Percentiles rank a stretch among this genome's conserved stretches.
Evolutionary conservation across 495 filamentous ascomycete species (phyloP).

Genomic region (Terfezia boudieri): DNA sequence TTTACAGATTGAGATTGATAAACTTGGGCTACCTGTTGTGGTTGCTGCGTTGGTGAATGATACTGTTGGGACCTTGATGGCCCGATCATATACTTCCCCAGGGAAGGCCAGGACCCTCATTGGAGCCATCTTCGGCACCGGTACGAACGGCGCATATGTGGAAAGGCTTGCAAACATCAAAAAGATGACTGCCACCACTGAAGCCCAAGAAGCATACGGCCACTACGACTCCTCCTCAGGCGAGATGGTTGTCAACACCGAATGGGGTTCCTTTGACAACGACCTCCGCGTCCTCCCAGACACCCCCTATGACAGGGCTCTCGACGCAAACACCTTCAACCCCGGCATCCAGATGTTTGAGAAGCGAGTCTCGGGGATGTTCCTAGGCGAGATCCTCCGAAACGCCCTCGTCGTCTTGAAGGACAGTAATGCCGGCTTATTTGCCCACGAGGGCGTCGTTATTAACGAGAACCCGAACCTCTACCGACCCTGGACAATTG

Average conservation of each 20-base stretch:
- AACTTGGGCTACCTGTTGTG: slow-evolving; percentile 62
- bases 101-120: slow-evolving; percentile 70
- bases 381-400: slow-evolving; percentile 82
- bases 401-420: slow-evolving; percentile 42
- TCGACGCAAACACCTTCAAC: slow-evolving; percentile 67
- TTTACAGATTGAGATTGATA: slow-evolving; percentile 78
- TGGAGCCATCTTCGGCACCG: slow-evolving; percentile 85
- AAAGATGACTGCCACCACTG: slow-evolving; percentile 30
- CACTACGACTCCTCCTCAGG: slow-evolving; percentile 65
- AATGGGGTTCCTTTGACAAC: slow-evolving; percentile 98
- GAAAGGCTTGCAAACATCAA: slow-evolving; percentile 48
- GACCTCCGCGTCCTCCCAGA: slow-evolving; percentile 63
- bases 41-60: slow-evolving; percentile 94
- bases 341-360: slow-evolving; percentile 98
- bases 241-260: slow-evolving; percentile 92
- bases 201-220: slow-evolving; percentile 15
- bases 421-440: slow-evolving; percentile 4
- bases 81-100: slow-evolving; percentile 78
- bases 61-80: slow-evolving; percentile 93
- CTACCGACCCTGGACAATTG: slow-evolving; percentile 69
- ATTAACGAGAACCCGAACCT: slow-evolving; percentile 18
- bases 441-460: slow-evolving; percentile 2
- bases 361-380: slow-evolving; percentile 96
- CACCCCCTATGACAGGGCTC: slow-evolving; percentile 56
- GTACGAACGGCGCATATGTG: slow-evolving; percentile 86